phyloP scores from a whole-genome alignment of 352 stramenopile genomes.

The Lagenidium giganteum region DNA sequence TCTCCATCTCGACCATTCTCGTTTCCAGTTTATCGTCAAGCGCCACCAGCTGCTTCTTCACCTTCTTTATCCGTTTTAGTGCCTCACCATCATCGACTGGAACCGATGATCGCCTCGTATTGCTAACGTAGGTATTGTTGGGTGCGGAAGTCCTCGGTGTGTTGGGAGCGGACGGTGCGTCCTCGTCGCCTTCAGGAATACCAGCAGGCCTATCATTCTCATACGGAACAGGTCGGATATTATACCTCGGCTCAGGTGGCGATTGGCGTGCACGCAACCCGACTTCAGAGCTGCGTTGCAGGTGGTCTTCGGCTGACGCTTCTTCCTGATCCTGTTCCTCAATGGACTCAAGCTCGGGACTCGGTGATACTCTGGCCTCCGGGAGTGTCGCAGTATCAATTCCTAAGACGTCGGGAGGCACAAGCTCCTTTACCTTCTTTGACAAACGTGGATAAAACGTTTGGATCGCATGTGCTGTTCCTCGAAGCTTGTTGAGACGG shows the following conservation, averaged over 20 bases:
- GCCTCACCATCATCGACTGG: too few relatives aligned
- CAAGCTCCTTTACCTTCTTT: conserved; percentile 14
- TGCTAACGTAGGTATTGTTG: too few relatives aligned
- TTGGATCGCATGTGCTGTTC: conserved; percentile 13
- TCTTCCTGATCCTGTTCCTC: conserved; percentile 4
- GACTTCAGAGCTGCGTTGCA: neutral
- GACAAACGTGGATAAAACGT: conserved; percentile 15
- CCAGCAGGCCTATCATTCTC: too few relatives aligned
- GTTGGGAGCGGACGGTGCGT: too few relatives aligned
- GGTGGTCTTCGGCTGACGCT: neutral
- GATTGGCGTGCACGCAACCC: neutral
- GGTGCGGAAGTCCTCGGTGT: too few relatives aligned
- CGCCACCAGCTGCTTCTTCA: conserved; percentile 3
- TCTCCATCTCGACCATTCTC: conserved; percentile 6
- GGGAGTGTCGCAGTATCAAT: conserved; percentile 8
- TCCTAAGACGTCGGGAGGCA: conserved; percentile 11
- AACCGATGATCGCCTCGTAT: too few relatives aligned
- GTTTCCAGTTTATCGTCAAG: conserved; percentile 9
- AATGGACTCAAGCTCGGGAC: conserved; percentile 3
- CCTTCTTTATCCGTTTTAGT: neutral
- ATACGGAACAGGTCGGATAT: too few relatives aligned
- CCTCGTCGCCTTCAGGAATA: too few relatives aligned
- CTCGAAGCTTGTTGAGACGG: conserved; percentile 10
- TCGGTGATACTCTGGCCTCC: neutral
- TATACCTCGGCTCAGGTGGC: too few relatives aligned